Percentiles rank a stretch among this genome's conserved stretches.
These are phyloP conservation scores for Lactarius hengduanensis DNA, from an alignment of 768 basidiomycete genomes.

Conservation along the genomic window DNA sequence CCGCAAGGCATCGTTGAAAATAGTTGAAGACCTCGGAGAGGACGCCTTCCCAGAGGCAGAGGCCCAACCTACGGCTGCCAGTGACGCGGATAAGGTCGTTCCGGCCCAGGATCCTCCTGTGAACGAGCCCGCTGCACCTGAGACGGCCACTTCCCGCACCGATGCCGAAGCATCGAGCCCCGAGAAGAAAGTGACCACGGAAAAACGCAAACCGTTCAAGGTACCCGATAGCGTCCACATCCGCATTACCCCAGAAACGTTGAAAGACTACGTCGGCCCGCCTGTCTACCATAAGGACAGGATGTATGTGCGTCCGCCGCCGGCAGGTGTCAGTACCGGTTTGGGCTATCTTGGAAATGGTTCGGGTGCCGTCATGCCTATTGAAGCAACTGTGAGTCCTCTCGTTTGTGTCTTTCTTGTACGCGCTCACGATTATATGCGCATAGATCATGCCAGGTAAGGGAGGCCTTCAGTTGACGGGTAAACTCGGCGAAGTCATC, in stretches of 20 bases:
- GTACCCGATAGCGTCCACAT: constrained; percentile 81
- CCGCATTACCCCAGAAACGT: constrained; percentile 76
- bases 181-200: constrained; percentile 64
- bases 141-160: constrained; percentile 30
- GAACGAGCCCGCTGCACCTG: constrained; percentile 39
- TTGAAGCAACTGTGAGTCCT: constrained; percentile 81
- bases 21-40: constrained; percentile 90
- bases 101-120: constrained; percentile 51
- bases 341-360: constrained; percentile 96
- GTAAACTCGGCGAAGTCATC: constrained; percentile 98
- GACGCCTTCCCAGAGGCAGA: constrained; percentile 74
- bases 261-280: constrained; percentile 97
- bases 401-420: background rate
- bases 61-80: constrained; percentile 29
- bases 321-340: constrained; percentile 92
- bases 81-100: constrained; percentile 38
- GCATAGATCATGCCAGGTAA: constrained; percentile 93
- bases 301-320: constrained; percentile 77
- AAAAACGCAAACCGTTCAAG: constrained; percentile 72
- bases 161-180: constrained; percentile 25
- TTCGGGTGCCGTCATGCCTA: constrained; percentile 94
- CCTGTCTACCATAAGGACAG: constrained; percentile 94
- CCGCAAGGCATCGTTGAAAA: constrained; percentile 89
- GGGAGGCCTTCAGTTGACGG: constrained; percentile 87
- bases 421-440: background rate